phyloP scores from a whole-genome alignment of 306 rosid genomes.

The Oemleria cerasiformis region DNA sequence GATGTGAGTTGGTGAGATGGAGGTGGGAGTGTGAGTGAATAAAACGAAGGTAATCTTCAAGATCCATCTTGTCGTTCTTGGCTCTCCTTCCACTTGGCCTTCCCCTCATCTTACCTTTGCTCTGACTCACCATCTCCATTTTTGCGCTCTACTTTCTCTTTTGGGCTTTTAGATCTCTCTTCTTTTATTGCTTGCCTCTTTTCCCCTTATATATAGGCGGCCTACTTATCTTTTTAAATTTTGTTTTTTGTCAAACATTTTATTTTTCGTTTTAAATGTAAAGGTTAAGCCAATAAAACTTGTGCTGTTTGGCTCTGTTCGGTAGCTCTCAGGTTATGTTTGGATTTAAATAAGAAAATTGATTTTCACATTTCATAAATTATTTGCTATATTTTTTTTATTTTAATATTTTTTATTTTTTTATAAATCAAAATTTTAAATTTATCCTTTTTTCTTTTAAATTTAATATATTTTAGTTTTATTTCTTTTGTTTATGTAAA shows the following conservation, averaged over 20 bases:
- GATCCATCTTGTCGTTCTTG: constrained; percentile 21
- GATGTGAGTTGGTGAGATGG: constrained; percentile 38
- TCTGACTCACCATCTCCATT: constrained; percentile 3
- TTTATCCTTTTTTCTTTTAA: too few relatives aligned
- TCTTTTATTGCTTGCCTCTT: not conserved
- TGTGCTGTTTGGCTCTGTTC: too few relatives aligned
- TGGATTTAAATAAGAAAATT: too few relatives aligned
- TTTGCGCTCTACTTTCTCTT: not conserved
- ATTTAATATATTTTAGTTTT: too few relatives aligned
- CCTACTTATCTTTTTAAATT: not conserved
- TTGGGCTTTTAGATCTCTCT: not conserved
- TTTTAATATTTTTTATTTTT: too few relatives aligned
- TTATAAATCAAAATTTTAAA: too few relatives aligned
- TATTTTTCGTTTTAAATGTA: not conserved
- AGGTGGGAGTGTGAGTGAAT: constrained; percentile 37
- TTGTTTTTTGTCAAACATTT: not conserved
- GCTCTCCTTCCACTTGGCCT: too few relatives aligned
- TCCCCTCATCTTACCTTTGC: not conserved
- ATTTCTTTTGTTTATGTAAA: too few relatives aligned
- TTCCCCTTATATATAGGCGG: not conserved
- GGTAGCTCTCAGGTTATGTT: too few relatives aligned
- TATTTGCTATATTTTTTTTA: too few relatives aligned
- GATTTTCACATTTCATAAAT: too few relatives aligned
- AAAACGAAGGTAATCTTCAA: constrained; percentile 51
- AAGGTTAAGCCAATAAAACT: too few relatives aligned